Base-by-base conservation (phyloP, 495 filamentous ascomycete species). In the Astrocystis sublimbata region DNA sequence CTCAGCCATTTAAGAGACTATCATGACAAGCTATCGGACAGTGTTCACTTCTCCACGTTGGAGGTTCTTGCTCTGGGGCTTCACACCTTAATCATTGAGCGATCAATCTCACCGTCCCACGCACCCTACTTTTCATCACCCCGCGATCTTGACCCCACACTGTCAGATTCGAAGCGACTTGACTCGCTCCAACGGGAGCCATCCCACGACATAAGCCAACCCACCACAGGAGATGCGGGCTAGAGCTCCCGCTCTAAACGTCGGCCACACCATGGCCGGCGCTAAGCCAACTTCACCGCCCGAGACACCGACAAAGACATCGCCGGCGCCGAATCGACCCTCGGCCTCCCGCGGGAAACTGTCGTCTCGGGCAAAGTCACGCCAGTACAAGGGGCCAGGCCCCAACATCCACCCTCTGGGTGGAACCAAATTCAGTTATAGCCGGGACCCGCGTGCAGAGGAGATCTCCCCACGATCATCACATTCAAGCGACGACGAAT, bases 11-110 rank as follows among this genome's bases (percentile, higher is more conserved):
- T 64, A 71, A 64, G 65, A 74, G 67, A 76, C 69, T 83, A 84
- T 83, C 82, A 84, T 84, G 81, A 83, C 76, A 73, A 76, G 76
- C 78, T 78, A 79, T 75, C 78, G 73, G 73, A 75, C 74, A 61
- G 76, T 76, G 66, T 72, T 80, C 73, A 73, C 71, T 71, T 83
- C 79, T 81, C 81, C 80, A 75, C 73, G 75, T 68, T 79, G 81
- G 82, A 85, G 81, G 72, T 77, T 80, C 65, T 68, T 78, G 73
- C 73, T 76, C 73, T 76, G 77, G 77, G 77, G 78, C 54, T 71
- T 78, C 66, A 79, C 76, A 49, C 78, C 76, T 69, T 81, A 74
- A 80, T 65, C 61, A 41, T 26, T 51, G 43, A 71, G 54, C 53
- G 63, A 53, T 67, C 64, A 28, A 56, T 61, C 47, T 50, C 49